Conservation (phyloP, 2,329 filamentous ascomycete species). For the Curvularia sp. region DNA sequence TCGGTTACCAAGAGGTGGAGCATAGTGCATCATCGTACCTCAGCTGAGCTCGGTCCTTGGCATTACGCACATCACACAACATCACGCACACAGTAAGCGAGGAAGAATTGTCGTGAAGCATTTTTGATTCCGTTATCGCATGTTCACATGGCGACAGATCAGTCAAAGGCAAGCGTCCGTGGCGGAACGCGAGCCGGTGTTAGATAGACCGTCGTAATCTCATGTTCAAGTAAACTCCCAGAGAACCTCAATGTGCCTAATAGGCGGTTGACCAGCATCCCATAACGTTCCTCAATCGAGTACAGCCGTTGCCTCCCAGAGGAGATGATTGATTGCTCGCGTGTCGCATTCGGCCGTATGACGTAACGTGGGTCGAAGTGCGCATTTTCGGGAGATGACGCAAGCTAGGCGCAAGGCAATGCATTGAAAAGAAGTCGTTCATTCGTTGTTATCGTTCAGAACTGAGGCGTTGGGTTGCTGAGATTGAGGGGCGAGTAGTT, state of each 20-base stretch:
- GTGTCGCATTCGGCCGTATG: conserved; percentile 35
- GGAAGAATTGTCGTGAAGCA: conserved; percentile 46
- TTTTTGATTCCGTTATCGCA: conserved; percentile 45
- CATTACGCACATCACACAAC: neutral
- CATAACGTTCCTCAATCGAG: conserved; percentile 36
- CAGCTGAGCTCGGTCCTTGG: neutral
- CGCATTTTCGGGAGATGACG: conserved; percentile 28
- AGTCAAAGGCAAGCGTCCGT: conserved; percentile 46
- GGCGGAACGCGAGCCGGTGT: conserved; percentile 44
- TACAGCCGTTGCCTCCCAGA: conserved; percentile 35
- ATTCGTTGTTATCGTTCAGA: conserved; percentile 38
- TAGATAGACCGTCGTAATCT: conserved; percentile 43
- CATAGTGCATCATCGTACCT: conserved; percentile 5
- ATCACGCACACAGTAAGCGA: conserved; percentile 14
- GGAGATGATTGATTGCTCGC: conserved; percentile 32
- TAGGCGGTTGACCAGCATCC: conserved; percentile 45
- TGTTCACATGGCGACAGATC: conserved; percentile 47
- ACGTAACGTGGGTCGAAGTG: conserved; percentile 29
- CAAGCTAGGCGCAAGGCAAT: conserved; percentile 33
- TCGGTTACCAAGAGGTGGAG: conserved; percentile 5
- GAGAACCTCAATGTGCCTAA: conserved; percentile 40
- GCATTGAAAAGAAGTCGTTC: conserved; percentile 37
- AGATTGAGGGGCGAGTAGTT: conserved; percentile 56
- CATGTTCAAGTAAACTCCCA: conserved; percentile 45
- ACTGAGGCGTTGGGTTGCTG: conserved; percentile 43